Evolutionary conservation across 1,284 basidiomycete species (phyloP), one percentile per base, ranked within the genome.

Genomic region (Cutaneotrichosporon cyanovorans): DNA sequence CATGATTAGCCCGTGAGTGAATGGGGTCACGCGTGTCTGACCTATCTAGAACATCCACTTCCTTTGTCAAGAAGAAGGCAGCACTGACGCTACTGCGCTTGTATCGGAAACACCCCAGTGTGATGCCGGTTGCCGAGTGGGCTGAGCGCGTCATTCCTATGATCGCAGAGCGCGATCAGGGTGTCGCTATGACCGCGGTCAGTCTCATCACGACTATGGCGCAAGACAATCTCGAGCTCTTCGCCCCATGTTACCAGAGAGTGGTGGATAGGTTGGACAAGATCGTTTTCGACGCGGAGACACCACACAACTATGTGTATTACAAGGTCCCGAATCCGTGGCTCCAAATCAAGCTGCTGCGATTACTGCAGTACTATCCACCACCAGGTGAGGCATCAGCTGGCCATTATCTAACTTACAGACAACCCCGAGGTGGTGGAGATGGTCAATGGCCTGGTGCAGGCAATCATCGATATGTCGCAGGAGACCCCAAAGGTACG

Each of bases 61-160:
- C 77, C 45, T 96, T 97, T 63, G 95, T 98, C 45, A 93, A 92
- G 77, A 98, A 98, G 75, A 99, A 99, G 72, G 93, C 95, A 1
- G 95, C 95, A 0, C 74, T 98, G 51, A 97, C 95, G 0, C 72
- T 98, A 15, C 77, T 98, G 18, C 79, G 93, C 45, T 73, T 99
- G 36, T 97, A 97, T 66, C 83, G 95, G 46, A 97, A 98, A 71
- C 89, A 96, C 65, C 90, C 92, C 7, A 85, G 88, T 51, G 88
- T 95, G 42, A 84, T 98, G 52, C 87, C 89, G 20, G 84, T 87
- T 0, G 81, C 80, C 23, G 95, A 98, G 63, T 99, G 95, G 95
- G 93, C 91, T 1, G 74, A 92, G 51, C 83, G 93, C 40, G 87
- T 98, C 57, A 83, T 97, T 12, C 83, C 89, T 5, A 81, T 98